Conservation (phyloP, 139 green algal genomes). For the Klebsormidium nitens region DNA sequence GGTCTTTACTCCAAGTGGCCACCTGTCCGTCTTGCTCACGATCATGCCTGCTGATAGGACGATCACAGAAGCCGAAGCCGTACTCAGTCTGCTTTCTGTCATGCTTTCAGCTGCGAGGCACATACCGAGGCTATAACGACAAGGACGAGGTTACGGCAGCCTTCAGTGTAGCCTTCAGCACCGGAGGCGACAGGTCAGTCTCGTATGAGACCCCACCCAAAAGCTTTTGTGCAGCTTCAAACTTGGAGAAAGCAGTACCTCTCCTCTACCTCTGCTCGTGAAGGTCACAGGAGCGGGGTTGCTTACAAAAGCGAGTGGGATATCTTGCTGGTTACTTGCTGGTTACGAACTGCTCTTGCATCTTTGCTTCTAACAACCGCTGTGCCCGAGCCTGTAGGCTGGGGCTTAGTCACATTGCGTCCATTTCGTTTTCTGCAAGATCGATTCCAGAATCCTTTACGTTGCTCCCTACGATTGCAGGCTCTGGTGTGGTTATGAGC, state of each 20-base stretch:
- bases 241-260: too few species aligned
- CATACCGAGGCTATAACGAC: slow-evolving; percentile 76
- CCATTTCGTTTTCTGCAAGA: background rate
- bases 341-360: background rate
- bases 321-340: background rate
- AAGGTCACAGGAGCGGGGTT: too few species aligned
- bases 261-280: background rate
- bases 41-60: too few species aligned
- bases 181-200: slow-evolving; percentile 35
- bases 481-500: slow-evolving; percentile 63
- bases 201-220: too few species aligned
- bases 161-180: slow-evolving; percentile 63
- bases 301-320: background rate
- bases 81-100: background rate
- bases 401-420: background rate
- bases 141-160: slow-evolving; percentile 78
- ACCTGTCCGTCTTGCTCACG: too few species aligned
- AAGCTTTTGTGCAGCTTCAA: too few species aligned
- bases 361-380: background rate
- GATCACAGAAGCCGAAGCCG: too few species aligned
- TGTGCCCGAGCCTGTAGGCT: background rate
- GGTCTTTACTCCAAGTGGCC: too few species aligned
- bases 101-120: slow-evolving; percentile 22
- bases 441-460: background rate
- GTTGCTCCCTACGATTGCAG: slow-evolving; percentile 26